phyloP scores from a whole-genome alignment of 306 rosid species.

The Sicyos baderoa region DNA sequence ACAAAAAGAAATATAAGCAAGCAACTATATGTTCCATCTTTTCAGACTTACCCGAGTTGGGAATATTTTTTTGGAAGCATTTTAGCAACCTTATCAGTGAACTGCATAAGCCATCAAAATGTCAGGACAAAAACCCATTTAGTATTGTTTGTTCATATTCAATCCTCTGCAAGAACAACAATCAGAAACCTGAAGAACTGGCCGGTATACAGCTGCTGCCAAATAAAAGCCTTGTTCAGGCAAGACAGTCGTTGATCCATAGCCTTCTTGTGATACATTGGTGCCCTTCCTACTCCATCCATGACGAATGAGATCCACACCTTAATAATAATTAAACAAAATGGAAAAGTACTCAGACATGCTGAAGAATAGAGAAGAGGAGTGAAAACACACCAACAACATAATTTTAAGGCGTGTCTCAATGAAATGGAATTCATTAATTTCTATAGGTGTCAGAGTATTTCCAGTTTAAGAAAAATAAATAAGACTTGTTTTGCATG shows the following conservation, averaged over 20 bases:
- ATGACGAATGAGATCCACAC: constrained; percentile 89
- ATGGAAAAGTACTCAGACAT: neutral
- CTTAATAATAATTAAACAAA: constrained; percentile 32
- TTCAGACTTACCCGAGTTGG: constrained; percentile 70
- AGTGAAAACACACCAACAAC: neutral
- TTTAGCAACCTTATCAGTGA: constrained; percentile 83
- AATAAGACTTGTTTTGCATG: neutral
- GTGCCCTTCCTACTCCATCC: constrained; percentile 93
- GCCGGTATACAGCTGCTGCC: constrained; percentile 90
- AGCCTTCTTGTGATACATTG: constrained; percentile 83
- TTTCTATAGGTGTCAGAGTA: neutral
- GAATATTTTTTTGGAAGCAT: constrained; percentile 84
- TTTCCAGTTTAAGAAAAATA: too few relatives aligned
- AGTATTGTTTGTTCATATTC: neutral
- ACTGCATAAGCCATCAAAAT: constrained; percentile 45
- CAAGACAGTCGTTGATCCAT: constrained; percentile 92
- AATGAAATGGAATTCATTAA: neutral
- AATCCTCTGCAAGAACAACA: constrained; percentile 1
- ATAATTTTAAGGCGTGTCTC: neutral
- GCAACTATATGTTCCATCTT: constrained; percentile 10
- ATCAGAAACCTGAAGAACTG: constrained; percentile 78
- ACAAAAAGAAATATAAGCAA: neutral
- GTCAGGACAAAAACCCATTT: constrained; percentile 12
- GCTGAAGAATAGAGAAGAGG: constrained; percentile 9
- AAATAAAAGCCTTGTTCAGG: constrained; percentile 98